Evolutionary conservation across 2,329 filamentous ascomycete species (phyloP), one percentile per base, ranked within the genome.

Genomic region (Berkeleyomyces basicola): DNA sequence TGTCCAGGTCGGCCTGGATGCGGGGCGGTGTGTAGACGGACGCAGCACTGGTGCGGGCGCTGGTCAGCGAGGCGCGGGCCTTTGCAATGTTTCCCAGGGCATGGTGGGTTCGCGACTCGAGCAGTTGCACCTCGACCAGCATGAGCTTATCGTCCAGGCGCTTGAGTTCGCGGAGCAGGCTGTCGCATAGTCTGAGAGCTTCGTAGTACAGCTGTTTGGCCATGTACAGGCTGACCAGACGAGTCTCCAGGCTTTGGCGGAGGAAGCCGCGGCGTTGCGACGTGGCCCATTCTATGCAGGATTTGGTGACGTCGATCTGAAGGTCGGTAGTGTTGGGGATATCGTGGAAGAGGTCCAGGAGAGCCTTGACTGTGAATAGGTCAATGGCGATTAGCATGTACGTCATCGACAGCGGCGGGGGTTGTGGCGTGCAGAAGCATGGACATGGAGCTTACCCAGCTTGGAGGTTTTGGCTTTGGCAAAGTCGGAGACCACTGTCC

Each of bases 381-480:
- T 65, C 43, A n/a, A n/a, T 36, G 39, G 53, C 10, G 44, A 66
- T 62, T 61, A 59, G 59, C 58, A 44, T 59, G 40, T 39, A 62
- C 31, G 60, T 62, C 44, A 53, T 51, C 9, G 23, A 23, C 10
- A 23, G 9, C 11, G 44, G 5, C 36, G 33, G 9, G n/a, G 9
- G 10, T 9, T 36, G 33, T n/a, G 14, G 33, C 11, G n/a, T 11
- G 40, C 4, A 57, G n/a, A 11, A 51, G 43, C 9, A 16, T n/a
- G 9, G 33, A 1, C 10, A 47, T 33, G 33, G 23, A 53, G 66
- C 85, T 67, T 84, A 97, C 93, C 90, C 66, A 99, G 80, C 77
- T 99, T 99, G 63, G 93, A 89, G 40, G 93, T 97, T 83, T 99
- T 99, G 66, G 95, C 93, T 80, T 97, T 96, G 67, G 93, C 93